These are phyloP conservation scores for Triadica sebifera DNA, from an alignment of 345 rosid genomes.

Conservation along the genomic window DNA sequence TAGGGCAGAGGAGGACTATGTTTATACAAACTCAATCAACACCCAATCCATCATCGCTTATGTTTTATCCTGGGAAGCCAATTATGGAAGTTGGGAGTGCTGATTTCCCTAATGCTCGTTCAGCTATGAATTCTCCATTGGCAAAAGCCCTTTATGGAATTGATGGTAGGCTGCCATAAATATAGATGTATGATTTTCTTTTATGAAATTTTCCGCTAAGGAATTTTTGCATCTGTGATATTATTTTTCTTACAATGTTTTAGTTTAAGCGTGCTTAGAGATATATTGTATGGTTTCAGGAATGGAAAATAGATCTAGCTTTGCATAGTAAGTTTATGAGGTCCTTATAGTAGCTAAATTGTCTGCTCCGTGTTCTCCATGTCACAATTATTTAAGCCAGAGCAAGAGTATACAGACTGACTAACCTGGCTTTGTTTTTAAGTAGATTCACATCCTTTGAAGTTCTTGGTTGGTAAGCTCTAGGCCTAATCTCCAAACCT, in stretches of 20 bases:
- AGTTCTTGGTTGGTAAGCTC: not conserved
- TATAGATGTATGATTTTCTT: not conserved
- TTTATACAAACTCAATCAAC: conserved; percentile 89
- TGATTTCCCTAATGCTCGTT: conserved; percentile 83
- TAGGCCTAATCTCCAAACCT: not conserved
- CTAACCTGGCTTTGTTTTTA: not conserved
- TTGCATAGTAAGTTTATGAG: not conserved
- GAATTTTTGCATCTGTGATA: too few relatives aligned
- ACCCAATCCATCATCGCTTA: conserved; percentile 91
- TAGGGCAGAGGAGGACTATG: conserved; percentile 91
- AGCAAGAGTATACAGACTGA: not conserved
- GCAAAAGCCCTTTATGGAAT: conserved; percentile 74
- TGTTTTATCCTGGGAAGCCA: conserved; percentile 89
- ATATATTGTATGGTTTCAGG: not conserved
- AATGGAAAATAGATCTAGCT: not conserved
- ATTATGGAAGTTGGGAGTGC: conserved; percentile 93
- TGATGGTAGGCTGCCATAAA: conserved; percentile 49
- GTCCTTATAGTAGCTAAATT: not conserved
- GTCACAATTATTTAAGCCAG: not conserved
- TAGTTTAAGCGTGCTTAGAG: not conserved
- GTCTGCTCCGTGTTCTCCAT: not conserved
- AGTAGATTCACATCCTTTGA: not conserved
- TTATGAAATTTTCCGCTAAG: not conserved
- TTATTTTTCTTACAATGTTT: not conserved
- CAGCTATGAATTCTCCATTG: conserved; percentile 69